A percentile compares a stretch with the other conserved stretches of the same genome.
Conservation (phyloP, 805 yeast species). For the Yarrowia divulgata region DNA sequence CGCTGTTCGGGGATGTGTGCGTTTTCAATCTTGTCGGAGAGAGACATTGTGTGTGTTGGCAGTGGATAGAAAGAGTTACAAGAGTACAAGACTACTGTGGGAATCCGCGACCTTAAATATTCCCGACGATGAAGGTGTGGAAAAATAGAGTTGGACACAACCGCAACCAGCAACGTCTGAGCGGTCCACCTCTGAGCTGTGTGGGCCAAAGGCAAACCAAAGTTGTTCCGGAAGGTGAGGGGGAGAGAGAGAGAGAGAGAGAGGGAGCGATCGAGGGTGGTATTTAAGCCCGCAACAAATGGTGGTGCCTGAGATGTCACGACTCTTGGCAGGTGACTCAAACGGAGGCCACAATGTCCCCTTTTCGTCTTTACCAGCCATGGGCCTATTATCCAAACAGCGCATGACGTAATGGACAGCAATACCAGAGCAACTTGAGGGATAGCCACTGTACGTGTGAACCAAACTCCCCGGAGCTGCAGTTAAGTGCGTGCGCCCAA, state of each 20-base stretch:
- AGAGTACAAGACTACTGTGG: neutral
- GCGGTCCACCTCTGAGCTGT: slow-evolving; percentile 5
- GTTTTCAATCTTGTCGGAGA: slow-evolving; percentile 31
- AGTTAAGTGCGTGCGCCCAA: neutral
- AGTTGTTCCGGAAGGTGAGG: neutral
- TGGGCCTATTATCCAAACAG: neutral
- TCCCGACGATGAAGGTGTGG: slow-evolving; percentile 16
- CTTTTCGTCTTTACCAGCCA: neutral
- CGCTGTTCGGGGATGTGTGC: slow-evolving; percentile 40
- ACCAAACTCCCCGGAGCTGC: neutral
- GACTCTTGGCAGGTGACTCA: too few relatives aligned
- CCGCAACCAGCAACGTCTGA: slow-evolving; percentile 27
- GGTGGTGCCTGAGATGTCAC: too few relatives aligned
- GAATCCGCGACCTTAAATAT: slow-evolving; percentile 3
- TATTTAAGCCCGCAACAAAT: too few relatives aligned
- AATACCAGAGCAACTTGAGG: slow-evolving; percentile 10
- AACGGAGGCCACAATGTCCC: neutral
- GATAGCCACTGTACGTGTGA: too few relatives aligned
- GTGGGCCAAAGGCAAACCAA: neutral
- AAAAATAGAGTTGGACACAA: slow-evolving; percentile 13
- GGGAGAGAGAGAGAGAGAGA: too few relatives aligned
- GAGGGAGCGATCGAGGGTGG: too few relatives aligned
- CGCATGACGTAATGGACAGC: slow-evolving; percentile 10
- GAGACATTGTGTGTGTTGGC: slow-evolving; percentile 20
- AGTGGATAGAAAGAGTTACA: neutral